phyloP scores from a whole-genome alignment of 208 protist genomes.

The Leishmania guyanensis region DNA sequence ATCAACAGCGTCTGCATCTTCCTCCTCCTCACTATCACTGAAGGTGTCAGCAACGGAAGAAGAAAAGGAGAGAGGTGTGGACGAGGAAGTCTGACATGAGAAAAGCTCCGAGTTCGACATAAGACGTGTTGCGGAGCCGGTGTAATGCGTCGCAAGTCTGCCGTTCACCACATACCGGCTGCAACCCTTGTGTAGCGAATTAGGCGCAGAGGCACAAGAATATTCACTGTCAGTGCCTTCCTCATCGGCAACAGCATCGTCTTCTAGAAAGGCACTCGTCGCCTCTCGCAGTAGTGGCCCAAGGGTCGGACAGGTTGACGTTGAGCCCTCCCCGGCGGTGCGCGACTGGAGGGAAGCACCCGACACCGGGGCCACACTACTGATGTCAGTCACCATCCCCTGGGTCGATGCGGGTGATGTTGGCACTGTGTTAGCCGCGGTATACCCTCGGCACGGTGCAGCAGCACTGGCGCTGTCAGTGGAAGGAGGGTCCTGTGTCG shows the following conservation, averaged over 20 bases:
- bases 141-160: neutral
- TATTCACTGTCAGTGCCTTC: neutral
- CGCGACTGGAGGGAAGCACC: neutral
- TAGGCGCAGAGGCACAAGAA: neutral
- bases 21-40: neutral
- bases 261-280: neutral
- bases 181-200: neutral
- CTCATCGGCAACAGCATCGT: neutral
- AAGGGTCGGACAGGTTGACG: neutral
- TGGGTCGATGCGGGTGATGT: neutral
- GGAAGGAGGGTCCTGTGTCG: neutral
- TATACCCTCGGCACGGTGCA: neutral
- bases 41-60: neutral
- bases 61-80: neutral
- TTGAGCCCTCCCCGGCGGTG: neutral
- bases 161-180: neutral
- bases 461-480: neutral
- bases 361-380: neutral
- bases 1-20: neutral
- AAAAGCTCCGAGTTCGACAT: neutral
- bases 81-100: neutral
- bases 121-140: neutral
- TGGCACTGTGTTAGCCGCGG: neutral
- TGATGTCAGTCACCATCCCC: neutral
- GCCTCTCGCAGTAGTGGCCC: neutral